Percentiles rank a stretch among this genome's conserved stretches.
These are phyloP conservation scores for Arctostaphylos glauca DNA, from an alignment of 148 eudicot species.

Conservation along the genomic window DNA sequence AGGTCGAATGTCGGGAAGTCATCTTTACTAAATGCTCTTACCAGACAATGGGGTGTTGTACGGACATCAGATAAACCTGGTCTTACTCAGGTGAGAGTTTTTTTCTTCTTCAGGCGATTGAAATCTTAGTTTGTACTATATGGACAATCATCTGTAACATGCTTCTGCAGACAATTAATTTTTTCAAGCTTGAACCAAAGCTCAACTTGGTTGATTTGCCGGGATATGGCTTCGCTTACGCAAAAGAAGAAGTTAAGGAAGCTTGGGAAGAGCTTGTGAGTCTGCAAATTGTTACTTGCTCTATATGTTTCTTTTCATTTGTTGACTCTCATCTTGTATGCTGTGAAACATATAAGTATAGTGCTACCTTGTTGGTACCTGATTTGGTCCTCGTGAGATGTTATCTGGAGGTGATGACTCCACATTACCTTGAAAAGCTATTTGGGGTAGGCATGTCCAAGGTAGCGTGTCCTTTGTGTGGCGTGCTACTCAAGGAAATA, in stretches of 20 bases:
- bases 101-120: not conserved
- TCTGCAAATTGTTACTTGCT: conserved; percentile 19
- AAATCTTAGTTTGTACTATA: conserved; percentile 6
- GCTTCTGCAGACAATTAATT: conserved; percentile 75
- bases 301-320: conserved; percentile 6
- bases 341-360: not conserved
- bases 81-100: conserved; percentile 73
- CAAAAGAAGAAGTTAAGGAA: conserved; percentile 96
- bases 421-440: not conserved
- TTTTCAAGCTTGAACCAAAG: conserved; percentile 85
- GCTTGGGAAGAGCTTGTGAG: conserved; percentile 97
- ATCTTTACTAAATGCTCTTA: conserved; percentile 79
- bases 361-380: not conserved
- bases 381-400: conserved; percentile 1
- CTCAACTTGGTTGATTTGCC: conserved; percentile 89
- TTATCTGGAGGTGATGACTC: not conserved
- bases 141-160: conserved; percentile 13
- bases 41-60: conserved; percentile 97
- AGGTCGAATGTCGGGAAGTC: conserved; percentile 98
- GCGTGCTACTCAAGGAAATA: not conserved
- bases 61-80: conserved; percentile 99
- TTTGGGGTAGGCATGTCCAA: not conserved
- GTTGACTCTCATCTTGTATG: conserved; percentile 4
- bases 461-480: not conserved
- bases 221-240: conserved; percentile 97